Evolutionary conservation across 2,329 filamentous ascomycete species (phyloP), one percentile per base, ranked within the genome.

Genomic region (Penicillium sp.): DNA sequence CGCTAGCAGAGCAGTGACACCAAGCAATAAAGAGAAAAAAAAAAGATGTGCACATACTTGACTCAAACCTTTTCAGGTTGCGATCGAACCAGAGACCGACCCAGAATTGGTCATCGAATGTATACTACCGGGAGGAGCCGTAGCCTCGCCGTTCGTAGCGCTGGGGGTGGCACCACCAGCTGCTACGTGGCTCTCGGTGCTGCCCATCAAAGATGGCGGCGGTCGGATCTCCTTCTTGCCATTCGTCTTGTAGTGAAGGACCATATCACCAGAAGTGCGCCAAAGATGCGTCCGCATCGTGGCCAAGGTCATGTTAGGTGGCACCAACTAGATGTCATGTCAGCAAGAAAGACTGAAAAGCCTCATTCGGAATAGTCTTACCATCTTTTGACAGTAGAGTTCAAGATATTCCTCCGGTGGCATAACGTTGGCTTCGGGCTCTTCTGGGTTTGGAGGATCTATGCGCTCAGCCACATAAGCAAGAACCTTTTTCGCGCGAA

Each of bases 381-480:
- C 92, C 81, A 92, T 90, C 51, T 92, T 90, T 69, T 97, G 92
- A 74, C 94, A 97, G 72, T 96, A 96, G 46, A 99, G 78, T 71
- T 99, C 94, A 28, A 99, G 78, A 75, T 97, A 97, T 68, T 97
- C 91, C 70, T 97, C 93, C 1, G 93, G 90, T 66, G 84, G 87
- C 68, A 95, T 76, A 2, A 78, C 79, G 48, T 85, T 78, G 9
- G 82, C 77, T 46, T 87, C 83, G 3, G 81, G 77, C 48, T 86
- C 81, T 46, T 86, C 81, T 0, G 82, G 77, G n/a, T 81, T 73
- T 3, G 81, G 81, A 7, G 85, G 81, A 64, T 97, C 93, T 54
- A 99, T 93, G 51, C 92, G 84, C 74, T 99, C 94, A 1, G 92
- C 91, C 16, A 99, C 86, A 67, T 99, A 99, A 0, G 87, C 86